Conservation (phyloP, 495 filamentous ascomycete genomes). For the Xylaria longipes region DNA sequence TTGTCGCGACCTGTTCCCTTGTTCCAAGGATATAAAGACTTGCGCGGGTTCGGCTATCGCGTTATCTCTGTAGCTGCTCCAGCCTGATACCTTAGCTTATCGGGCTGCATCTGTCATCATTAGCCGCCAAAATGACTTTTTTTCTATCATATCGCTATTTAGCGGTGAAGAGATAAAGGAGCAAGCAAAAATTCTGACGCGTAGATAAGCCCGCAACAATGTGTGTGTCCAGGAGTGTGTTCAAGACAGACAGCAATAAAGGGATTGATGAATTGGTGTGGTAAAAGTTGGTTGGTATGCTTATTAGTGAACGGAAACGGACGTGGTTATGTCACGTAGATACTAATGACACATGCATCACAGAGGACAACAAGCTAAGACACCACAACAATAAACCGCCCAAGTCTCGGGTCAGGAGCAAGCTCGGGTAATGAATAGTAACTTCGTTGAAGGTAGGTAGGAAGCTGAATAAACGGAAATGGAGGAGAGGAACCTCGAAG, state of each 20-base stretch:
- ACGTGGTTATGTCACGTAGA: constrained; percentile 30
- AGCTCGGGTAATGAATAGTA: background rate
- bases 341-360: constrained; percentile 14
- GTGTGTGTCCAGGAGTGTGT: background rate
- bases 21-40: background rate
- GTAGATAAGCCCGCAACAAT: constrained; percentile 29
- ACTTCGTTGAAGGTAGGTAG: background rate
- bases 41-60: background rate
- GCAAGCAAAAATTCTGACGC: constrained; percentile 5
- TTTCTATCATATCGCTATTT: constrained; percentile 26
- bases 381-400: background rate
- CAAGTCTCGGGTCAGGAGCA: background rate
- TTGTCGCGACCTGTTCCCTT: background rate
- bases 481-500: background rate
- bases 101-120: constrained; percentile 33
- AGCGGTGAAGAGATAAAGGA: constrained; percentile 43
- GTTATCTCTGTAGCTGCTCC: background rate
- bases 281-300: constrained; percentile 15
- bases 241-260: constrained; percentile 23
- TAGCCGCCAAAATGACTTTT: constrained; percentile 15
- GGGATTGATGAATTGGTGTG: constrained; percentile 5
- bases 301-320: constrained; percentile 33
- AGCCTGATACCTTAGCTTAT: constrained; percentile 26
- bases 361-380: background rate
- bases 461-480: background rate